Percentiles rank a stretch among this genome's conserved stretches.
Conservation (phyloP, 805 yeast species). For the Torulaspora delbrueckii region DNA sequence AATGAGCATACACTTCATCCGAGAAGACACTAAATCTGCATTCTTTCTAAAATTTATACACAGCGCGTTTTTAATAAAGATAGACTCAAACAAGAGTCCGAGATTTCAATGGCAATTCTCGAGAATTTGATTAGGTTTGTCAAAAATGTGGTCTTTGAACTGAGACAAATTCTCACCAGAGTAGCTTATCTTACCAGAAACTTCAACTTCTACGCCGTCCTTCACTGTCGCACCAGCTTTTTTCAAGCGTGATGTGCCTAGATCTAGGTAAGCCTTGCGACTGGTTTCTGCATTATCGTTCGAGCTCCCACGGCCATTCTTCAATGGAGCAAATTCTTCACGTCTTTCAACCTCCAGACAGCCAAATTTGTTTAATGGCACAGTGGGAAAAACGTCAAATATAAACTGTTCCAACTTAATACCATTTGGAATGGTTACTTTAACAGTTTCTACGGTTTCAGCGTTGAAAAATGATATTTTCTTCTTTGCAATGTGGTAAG, state of each 20-base stretch:
- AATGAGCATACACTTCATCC: neutral
- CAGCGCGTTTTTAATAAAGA: neutral
- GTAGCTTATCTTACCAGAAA: conserved; percentile 70
- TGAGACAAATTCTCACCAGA: conserved; percentile 63
- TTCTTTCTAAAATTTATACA: neutral
- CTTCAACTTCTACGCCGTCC: conserved; percentile 57
- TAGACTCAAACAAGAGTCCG: neutral
- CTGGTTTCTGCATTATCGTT: conserved; percentile 86
- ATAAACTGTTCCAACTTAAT: conserved; percentile 94
- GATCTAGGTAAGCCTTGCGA: conserved; percentile 52
- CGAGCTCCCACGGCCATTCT: conserved; percentile 79
- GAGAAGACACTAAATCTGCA: neutral
- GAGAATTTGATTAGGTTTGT: conserved; percentile 25
- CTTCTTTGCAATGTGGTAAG: conserved; percentile 93
- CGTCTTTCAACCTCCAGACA: conserved; percentile 84
- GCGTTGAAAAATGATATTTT: conserved; percentile 64
- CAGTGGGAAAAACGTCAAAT: conserved; percentile 87
- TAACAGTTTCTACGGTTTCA: conserved; percentile 42
- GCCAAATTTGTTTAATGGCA: conserved; percentile 69
- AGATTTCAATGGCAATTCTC: conserved; percentile 6
- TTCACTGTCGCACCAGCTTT: conserved; percentile 62
- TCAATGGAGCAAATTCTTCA: conserved; percentile 89
- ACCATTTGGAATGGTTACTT: conserved; percentile 81
- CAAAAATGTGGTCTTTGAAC: conserved; percentile 45
- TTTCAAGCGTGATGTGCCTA: conserved; percentile 71